Conservation (phyloP, 208 protist species). For the Spongospora subterranea region DNA sequence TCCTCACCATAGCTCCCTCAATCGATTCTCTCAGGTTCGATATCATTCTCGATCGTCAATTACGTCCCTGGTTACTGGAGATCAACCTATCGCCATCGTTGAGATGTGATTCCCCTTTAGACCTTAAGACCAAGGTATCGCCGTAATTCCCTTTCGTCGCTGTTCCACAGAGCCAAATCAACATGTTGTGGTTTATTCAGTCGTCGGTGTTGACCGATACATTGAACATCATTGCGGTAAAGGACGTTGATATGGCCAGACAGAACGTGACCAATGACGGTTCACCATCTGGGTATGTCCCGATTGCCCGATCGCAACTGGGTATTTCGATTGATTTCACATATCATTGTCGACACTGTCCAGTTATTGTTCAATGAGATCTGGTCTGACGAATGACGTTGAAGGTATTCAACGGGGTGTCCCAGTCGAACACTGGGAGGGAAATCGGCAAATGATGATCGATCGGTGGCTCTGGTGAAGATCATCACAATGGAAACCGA, state of each 20-base stretch:
- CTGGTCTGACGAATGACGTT: neutral
- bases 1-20: neutral
- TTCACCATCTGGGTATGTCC: no score
- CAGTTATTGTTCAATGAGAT: neutral
- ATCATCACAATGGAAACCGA: neutral
- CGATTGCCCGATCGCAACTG: no score
- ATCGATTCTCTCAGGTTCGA: constrained; percentile 64
- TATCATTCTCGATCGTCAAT: constrained; percentile 63
- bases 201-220: constrained; percentile 42
- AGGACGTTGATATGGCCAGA: neutral
- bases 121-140: constrained; percentile 71
- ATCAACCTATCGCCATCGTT: constrained; percentile 67
- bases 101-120: constrained; percentile 86
- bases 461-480: neutral
- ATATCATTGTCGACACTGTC: neutral
- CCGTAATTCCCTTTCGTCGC: neutral
- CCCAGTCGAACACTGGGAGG: neutral
- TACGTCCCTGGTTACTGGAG: constrained; percentile 67
- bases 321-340: neutral
- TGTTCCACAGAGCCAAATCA: neutral
- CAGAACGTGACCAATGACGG: no score
- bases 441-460: neutral
- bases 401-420: neutral
- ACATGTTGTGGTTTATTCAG: no score
- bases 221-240: constrained; percentile 33